These are phyloP conservation scores for Diplodia seriata DNA, from an alignment of 2,329 filamentous ascomycete species.

Conservation along the genomic window DNA sequence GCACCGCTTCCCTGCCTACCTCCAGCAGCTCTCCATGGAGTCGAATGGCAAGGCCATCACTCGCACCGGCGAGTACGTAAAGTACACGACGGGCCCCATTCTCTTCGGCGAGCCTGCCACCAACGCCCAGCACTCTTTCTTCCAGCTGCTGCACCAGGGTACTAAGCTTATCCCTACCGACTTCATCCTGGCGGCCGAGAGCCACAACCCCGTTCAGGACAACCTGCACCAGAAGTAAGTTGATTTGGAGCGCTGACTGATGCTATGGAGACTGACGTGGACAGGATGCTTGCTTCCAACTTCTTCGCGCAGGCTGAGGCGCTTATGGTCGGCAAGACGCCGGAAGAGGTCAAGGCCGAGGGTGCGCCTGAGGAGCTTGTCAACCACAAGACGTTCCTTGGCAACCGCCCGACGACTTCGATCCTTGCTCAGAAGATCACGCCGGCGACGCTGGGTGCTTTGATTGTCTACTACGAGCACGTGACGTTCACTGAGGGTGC, in stretches of 20 bases:
- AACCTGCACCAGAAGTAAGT: conserved; percentile 86
- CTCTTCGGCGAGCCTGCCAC: conserved; percentile 98
- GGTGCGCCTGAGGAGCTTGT: conserved; percentile 76
- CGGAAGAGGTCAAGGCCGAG: conserved; percentile 79
- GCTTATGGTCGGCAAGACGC: conserved; percentile 88
- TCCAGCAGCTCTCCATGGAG: conserved; percentile 99
- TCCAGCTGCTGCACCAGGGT: conserved; percentile 98
- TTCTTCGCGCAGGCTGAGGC: conserved; percentile 90
- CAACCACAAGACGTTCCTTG: conserved; percentile 98
- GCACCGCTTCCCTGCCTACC: conserved; percentile 97
- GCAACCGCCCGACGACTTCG: conserved; percentile 94
- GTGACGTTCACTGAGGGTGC: conserved; percentile 97
- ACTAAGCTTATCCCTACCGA: conserved; percentile 98
- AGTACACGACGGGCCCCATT: conserved; percentile 96
- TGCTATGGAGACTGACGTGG: conserved; percentile 36
- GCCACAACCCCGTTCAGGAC: conserved; percentile 91
- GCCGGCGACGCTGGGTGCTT: conserved; percentile 86
- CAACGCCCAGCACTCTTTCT: conserved; percentile 99
- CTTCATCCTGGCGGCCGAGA: conserved; percentile 95
- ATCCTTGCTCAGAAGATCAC: conserved; percentile 95
- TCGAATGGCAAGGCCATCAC: conserved; percentile 98
- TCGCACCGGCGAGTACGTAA: conserved; percentile 83
- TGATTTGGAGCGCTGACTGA: neutral
- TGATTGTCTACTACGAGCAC: conserved; percentile 99
- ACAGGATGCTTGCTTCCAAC: conserved; percentile 83